Conservation (phyloP, 768 basidiomycete species). For the Kwoniella mangroviensis region DNA sequence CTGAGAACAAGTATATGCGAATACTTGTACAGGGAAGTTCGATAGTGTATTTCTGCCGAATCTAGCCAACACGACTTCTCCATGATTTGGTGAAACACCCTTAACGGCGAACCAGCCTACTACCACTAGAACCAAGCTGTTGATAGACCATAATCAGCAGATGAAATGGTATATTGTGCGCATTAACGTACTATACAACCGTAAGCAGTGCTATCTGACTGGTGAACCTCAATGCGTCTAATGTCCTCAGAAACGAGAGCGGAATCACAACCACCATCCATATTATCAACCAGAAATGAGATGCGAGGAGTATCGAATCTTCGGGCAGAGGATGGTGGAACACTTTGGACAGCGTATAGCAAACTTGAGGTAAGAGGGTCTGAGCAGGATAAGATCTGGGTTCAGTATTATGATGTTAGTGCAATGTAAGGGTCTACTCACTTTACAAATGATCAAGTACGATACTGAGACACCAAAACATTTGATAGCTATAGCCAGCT, state of each 20-base stretch:
- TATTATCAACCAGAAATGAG: slow-evolving; percentile 79
- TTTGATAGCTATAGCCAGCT: slow-evolving; percentile 85
- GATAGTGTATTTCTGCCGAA: slow-evolving; percentile 52
- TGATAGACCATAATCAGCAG: background rate
- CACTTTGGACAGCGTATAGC: slow-evolving; percentile 78
- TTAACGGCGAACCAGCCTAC: slow-evolving; percentile 56
- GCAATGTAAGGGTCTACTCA: slow-evolving; percentile 23
- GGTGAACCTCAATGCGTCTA: slow-evolving; percentile 86
- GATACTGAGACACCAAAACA: slow-evolving; percentile 96
- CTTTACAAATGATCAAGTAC: slow-evolving; percentile 62
- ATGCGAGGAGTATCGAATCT: slow-evolving; percentile 59
- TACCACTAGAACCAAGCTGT: slow-evolving; percentile 54
- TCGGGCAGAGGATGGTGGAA: slow-evolving; percentile 66
- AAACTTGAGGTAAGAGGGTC: slow-evolving; percentile 89
- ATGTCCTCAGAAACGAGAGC: slow-evolving; percentile 75
- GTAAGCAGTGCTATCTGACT: slow-evolving; percentile 90
- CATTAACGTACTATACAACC: slow-evolving; percentile 67
- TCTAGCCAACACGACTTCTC: slow-evolving; percentile 47
- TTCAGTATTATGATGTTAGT: background rate
- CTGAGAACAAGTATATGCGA: slow-evolving; percentile 53
- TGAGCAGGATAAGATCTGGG: slow-evolving; percentile 58
- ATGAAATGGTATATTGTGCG: background rate
- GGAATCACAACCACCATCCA: slow-evolving; percentile 75
- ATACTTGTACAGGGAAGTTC: slow-evolving; percentile 78
- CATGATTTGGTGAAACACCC: slow-evolving; percentile 44